A percentile compares a stretch with the other conserved stretches of the same genome.
Conservation (phyloP, 164 flowering plant genomes). For the Annona cherimola region DNA sequence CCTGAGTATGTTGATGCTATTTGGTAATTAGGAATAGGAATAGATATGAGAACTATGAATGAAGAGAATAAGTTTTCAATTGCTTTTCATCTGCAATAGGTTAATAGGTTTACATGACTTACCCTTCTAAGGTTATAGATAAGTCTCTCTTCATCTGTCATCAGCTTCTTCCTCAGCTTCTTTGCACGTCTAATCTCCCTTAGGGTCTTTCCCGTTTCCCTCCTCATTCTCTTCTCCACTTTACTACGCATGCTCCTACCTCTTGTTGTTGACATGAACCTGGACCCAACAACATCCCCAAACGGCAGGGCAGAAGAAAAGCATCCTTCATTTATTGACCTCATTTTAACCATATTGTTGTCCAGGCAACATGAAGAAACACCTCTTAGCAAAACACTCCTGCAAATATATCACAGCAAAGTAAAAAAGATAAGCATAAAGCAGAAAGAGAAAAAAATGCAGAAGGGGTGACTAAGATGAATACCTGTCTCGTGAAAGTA, state of each 20-base stretch:
- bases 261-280: constrained; percentile 13
- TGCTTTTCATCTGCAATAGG: background rate
- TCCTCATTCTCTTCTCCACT: constrained; percentile 23
- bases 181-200: constrained; percentile 21
- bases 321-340: background rate
- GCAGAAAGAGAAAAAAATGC: background rate
- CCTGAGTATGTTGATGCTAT: background rate
- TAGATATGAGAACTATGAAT: too few relatives aligned
- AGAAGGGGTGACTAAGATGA: background rate
- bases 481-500: constrained; percentile 5
- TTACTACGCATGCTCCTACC: constrained; percentile 24
- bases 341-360: background rate
- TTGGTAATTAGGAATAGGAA: background rate
- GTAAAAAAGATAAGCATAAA: background rate
- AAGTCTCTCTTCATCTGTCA: constrained; percentile 21
- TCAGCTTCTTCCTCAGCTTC: constrained; percentile 17
- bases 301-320: background rate
- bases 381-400: constrained; percentile 4
- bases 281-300: constrained; percentile 3
- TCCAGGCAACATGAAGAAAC: constrained; percentile 1
- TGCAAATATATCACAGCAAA: background rate
- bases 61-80: background rate
- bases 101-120: background rate
- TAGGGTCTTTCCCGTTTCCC: constrained; percentile 19
- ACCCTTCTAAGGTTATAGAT: constrained; percentile 19